Evolutionary conservation across 805 yeast species (phyloP).

Genomic region (Nakazawaea ambrosiae): DNA sequence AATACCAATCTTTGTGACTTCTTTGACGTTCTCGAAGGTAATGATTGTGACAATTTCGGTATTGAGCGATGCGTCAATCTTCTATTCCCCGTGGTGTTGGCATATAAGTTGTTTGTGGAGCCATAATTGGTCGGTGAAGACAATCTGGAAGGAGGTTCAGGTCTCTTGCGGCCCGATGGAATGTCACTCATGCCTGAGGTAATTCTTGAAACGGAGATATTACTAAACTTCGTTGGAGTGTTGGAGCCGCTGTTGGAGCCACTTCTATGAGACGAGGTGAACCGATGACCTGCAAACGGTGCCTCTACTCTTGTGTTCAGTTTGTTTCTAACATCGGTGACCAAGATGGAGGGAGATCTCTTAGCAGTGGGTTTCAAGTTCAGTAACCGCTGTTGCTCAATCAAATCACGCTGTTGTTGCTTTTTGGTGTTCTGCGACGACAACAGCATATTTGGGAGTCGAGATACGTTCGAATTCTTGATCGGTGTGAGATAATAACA

Average conservation of each 20-base stretch:
- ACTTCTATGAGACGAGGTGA: conserved; percentile 15
- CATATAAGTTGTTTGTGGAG: conserved; percentile 1
- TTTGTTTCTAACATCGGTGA: conserved; percentile 74
- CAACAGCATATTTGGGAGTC: no score
- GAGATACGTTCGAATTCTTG: no score
- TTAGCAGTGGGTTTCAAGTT: conserved; percentile 56
- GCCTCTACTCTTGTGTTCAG: conserved; percentile 45
- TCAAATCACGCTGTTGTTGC: conserved; percentile 7
- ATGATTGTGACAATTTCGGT: conserved; percentile 45
- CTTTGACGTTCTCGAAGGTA: conserved; percentile 76
- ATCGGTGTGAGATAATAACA: no score
- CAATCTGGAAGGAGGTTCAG: conserved; percentile 17
- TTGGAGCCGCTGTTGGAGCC: conserved; percentile 12
- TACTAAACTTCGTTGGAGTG: conserved; percentile 45
- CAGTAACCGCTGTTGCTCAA: conserved; percentile 7
- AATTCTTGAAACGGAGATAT: conserved; percentile 75
- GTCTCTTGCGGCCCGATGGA: conserved; percentile 60
- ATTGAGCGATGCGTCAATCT: conserved; percentile 19
- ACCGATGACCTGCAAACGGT: conserved; percentile 70
- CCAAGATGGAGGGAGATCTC: conserved; percentile 88
- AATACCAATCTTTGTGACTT: conserved; percentile 80
- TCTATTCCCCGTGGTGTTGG: conserved; percentile 8
- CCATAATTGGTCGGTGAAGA: background rate
- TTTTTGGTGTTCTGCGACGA: conserved; percentile 6
- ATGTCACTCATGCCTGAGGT: conserved; percentile 77